phyloP scores from a whole-genome alignment of 768 basidiomycete species.

The Asterophora lycoperdoides region DNA sequence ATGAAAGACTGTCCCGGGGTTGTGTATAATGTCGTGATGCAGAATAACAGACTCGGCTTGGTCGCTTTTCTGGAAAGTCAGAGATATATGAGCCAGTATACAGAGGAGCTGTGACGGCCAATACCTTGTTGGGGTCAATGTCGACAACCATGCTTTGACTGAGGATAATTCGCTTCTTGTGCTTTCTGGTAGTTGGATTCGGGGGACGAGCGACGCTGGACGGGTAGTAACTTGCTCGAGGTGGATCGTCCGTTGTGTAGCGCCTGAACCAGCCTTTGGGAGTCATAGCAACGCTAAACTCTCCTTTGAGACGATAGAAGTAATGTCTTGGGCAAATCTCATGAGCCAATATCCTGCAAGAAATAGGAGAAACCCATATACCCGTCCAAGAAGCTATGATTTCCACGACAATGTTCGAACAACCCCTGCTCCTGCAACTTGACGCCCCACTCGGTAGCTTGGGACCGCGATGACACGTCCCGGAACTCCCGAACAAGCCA shows the following conservation, averaged over 20 bases:
- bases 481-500: constrained; percentile 92
- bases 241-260: constrained; percentile 41
- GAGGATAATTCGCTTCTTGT: constrained; percentile 62
- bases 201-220: constrained; percentile 32
- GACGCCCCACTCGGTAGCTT: constrained; percentile 75
- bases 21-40: constrained; percentile 94
- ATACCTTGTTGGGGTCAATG: constrained; percentile 71
- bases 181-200: constrained; percentile 38
- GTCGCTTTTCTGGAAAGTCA: constrained; percentile 59
- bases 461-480: constrained; percentile 79
- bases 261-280: constrained; percentile 73
- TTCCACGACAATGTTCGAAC: constrained; percentile 76
- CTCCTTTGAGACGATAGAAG: constrained; percentile 79
- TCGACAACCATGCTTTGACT: constrained; percentile 93
- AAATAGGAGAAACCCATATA: constrained; percentile 30
- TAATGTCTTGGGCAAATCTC: constrained; percentile 63
- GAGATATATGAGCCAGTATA: background rate
- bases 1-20: constrained; percentile 91
- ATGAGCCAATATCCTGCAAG: background rate
- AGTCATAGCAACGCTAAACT: constrained; percentile 67
- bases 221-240: constrained; percentile 31
- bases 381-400: constrained; percentile 88
- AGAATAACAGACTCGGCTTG: constrained; percentile 85
- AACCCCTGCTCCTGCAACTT: constrained; percentile 77
- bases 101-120: constrained; percentile 2